phyloP scores from a whole-genome alignment of 2,329 filamentous ascomycete species.

The Penicillium sp. region DNA sequence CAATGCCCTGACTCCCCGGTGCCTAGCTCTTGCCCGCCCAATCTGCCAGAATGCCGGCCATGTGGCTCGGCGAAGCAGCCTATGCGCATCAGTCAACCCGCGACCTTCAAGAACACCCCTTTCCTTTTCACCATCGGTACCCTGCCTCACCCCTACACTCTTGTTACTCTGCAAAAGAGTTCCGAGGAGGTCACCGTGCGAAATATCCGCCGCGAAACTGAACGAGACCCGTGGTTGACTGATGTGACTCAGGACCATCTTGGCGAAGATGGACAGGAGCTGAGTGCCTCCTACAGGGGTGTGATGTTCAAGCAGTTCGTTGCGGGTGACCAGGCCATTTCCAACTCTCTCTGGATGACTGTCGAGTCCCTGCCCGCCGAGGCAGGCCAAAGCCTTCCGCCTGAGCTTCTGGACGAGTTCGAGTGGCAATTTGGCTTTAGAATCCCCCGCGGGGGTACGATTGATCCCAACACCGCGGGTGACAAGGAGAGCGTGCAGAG shows the following conservation, averaged over 20 bases:
- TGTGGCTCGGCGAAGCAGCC: constrained; percentile 67
- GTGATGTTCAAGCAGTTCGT: constrained; percentile 80
- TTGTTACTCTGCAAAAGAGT: constrained; percentile 67
- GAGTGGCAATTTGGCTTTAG: constrained; percentile 90
- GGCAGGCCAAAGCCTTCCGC: constrained; percentile 59
- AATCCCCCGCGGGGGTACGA: constrained; percentile 61
- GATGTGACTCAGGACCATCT: constrained; percentile 72
- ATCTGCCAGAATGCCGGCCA: constrained; percentile 71
- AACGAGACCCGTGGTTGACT: constrained; percentile 78
- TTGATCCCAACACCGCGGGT: constrained; percentile 41
- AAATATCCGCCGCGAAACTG: constrained; percentile 69
- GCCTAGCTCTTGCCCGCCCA: constrained; percentile 81
- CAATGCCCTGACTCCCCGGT: constrained; percentile 75
- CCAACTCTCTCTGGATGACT: constrained; percentile 78
- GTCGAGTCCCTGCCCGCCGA: constrained; percentile 63
- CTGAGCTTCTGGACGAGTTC: constrained; percentile 62
- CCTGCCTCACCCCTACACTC: constrained; percentile 89
- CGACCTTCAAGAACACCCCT: constrained; percentile 72
- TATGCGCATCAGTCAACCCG: constrained; percentile 69
- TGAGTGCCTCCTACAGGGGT: constrained; percentile 68
- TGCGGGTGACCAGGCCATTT: constrained; percentile 66
- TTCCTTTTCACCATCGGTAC: constrained; percentile 79
- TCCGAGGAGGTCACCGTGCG: constrained; percentile 63
- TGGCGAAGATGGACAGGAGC: constrained; percentile 52
- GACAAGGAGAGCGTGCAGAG: constrained; percentile 42